Evolutionary conservation across 2,329 filamentous ascomycete species (phyloP).

Genomic region (Penicillium sp.): DNA sequence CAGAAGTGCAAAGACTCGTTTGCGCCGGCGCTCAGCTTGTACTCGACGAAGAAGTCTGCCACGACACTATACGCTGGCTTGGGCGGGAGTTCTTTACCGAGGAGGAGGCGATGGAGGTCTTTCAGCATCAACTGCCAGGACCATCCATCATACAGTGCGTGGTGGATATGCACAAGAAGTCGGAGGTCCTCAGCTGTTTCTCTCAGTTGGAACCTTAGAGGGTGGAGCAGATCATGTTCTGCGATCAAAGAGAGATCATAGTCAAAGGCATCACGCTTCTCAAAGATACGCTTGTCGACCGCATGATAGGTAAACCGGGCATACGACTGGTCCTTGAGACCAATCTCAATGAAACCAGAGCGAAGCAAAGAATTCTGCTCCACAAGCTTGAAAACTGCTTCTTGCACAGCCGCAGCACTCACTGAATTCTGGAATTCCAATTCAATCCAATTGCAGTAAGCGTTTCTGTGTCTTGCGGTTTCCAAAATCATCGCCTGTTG

Average conservation of each 20-base stretch:
- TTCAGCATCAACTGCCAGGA: conserved; percentile 73
- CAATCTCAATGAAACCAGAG: conserved; percentile 68
- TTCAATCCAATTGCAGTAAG: conserved; percentile 79
- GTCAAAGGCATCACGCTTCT: conserved; percentile 41
- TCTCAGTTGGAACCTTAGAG: conserved; percentile 64
- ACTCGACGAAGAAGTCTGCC: conserved; percentile 51
- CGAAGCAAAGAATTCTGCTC: conserved; percentile 67
- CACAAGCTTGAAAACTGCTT: conserved; percentile 55
- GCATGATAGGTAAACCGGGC: conserved; percentile 66
- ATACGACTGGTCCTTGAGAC: conserved; percentile 51
- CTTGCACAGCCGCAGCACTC: conserved; percentile 44
- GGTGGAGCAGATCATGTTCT: conserved; percentile 53
- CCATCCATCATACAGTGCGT: conserved; percentile 93
- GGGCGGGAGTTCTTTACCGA: conserved; percentile 24
- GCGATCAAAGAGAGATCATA: conserved; percentile 42
- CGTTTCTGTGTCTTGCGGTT: conserved; percentile 58
- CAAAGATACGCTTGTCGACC: conserved; percentile 50
- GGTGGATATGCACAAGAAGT: conserved; percentile 66
- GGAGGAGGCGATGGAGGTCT: conserved; percentile 63
- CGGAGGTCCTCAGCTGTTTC: conserved; percentile 23
- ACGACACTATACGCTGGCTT: conserved; percentile 65
- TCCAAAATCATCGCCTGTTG: conserved; percentile 82
- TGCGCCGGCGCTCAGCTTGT: conserved; percentile 33
- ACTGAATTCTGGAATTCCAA: conserved; percentile 55
- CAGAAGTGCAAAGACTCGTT: conserved; percentile 64